phyloP scores from a whole-genome alignment of 2,329 filamentous ascomycete species.

The Chaetomiaceae sp. region DNA sequence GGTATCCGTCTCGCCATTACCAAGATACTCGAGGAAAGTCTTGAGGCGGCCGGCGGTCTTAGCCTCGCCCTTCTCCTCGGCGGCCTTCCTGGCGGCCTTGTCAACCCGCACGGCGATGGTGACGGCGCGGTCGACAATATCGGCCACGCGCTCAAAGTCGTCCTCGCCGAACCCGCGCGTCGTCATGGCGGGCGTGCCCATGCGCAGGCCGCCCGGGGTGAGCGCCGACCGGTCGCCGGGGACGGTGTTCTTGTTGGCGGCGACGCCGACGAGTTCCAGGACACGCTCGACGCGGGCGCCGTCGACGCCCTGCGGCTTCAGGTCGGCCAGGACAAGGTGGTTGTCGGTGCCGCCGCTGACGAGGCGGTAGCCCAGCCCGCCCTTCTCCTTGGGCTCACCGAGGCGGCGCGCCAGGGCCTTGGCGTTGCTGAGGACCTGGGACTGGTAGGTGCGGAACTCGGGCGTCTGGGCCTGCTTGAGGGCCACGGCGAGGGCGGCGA shows the following conservation, averaged over 20 bases:
- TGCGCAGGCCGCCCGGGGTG: slow-evolving; percentile 85
- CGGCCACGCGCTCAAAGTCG: slow-evolving; percentile 82
- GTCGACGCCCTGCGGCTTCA: slow-evolving; percentile 84
- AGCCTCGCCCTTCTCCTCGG: slow-evolving; percentile 56
- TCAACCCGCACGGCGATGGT: slow-evolving; percentile 72
- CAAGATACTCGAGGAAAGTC: slow-evolving; percentile 63
- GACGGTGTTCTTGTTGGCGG: slow-evolving; percentile 99
- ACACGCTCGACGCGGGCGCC: slow-evolving; percentile 86
- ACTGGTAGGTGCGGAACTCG: slow-evolving; percentile 90
- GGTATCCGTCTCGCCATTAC: slow-evolving; percentile 60
- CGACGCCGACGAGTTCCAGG: slow-evolving; percentile 87
- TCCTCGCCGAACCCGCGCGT: slow-evolving; percentile 85
- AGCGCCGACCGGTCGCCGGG: slow-evolving; percentile 92
- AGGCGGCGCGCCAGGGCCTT: slow-evolving; percentile 73
- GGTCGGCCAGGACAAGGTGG: slow-evolving; percentile 87
- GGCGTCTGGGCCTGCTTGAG: slow-evolving; percentile 86
- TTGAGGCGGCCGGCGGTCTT: slow-evolving; percentile 62
- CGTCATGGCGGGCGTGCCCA: slow-evolving; percentile 97
- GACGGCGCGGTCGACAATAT: slow-evolving; percentile 80
- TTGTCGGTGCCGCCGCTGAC: slow-evolving; percentile 96
- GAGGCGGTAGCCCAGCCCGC: slow-evolving; percentile 77
- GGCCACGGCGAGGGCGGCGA: slow-evolving; percentile 89
- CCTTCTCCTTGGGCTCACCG: slow-evolving; percentile 64
- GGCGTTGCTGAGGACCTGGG: slow-evolving; percentile 83
- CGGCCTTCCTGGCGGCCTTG: slow-evolving; percentile 64